phyloP scores from a whole-genome alignment of 768 basidiomycete species.

The Hygrocybe punicea region DNA sequence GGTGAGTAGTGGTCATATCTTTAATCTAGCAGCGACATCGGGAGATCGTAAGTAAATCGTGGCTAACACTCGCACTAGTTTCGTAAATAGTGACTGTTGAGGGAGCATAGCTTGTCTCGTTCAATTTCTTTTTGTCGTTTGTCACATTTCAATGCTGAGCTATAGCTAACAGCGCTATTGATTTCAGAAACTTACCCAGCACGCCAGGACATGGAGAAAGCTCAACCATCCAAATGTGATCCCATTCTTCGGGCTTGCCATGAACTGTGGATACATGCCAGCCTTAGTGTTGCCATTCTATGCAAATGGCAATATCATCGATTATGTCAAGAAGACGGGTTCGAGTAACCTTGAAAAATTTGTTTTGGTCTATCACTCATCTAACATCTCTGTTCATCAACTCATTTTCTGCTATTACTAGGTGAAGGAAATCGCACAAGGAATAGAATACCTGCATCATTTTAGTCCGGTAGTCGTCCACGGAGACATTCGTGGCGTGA shows the following conservation, averaged over 20 bases:
- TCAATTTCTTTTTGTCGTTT: neutral
- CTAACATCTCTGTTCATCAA: neutral
- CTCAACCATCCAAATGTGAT: constrained; percentile 22
- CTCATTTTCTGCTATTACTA: constrained; percentile 1
- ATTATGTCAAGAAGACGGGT: constrained; percentile 12
- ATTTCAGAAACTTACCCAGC: neutral
- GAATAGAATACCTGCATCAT: constrained; percentile 24
- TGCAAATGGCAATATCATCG: constrained; percentile 20
- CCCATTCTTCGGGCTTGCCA: constrained; percentile 18
- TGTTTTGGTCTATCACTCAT: constrained; percentile 3
- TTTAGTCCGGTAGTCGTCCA: constrained; percentile 18
- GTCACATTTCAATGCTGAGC: neutral
- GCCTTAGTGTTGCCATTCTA: constrained; percentile 25
- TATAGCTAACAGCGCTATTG: neutral
- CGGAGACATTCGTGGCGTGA: constrained; percentile 27
- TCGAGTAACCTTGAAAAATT: constrained; percentile 7
- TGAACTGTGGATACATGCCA: constrained; percentile 19
- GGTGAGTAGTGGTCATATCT: constrained; percentile 2
- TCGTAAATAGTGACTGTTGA: neutral
- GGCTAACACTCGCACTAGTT: neutral
- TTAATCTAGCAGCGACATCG: neutral
- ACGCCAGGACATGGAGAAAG: constrained; percentile 10
- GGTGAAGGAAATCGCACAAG: constrained; percentile 18
- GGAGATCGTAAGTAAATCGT: neutral
- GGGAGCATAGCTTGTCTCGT: too few species aligned